phyloP scores from a whole-genome alignment of 768 basidiomycete genomes.

The Pleurotus tuber-regium region DNA sequence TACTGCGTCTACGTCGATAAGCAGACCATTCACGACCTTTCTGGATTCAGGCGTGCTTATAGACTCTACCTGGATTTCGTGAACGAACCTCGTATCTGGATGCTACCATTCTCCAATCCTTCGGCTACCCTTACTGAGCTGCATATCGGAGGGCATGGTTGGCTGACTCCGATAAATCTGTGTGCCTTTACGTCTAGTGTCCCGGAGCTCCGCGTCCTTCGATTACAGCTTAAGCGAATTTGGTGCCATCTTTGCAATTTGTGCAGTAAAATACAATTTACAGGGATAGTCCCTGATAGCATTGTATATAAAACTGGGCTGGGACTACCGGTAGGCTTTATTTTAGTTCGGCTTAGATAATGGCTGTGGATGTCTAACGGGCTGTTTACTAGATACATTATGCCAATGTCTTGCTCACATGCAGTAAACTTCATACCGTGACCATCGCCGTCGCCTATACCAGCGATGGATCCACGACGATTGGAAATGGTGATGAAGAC shows the following conservation, averaged over 20 bases:
- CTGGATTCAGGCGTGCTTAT: neutral
- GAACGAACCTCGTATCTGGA: slow-evolving; percentile 5
- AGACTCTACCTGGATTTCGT: slow-evolving; percentile 2
- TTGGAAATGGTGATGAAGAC: neutral
- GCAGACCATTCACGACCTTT: neutral
- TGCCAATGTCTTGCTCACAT: neutral
- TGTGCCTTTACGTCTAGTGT: neutral
- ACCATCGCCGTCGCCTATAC: slow-evolving; percentile 5
- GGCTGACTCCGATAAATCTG: slow-evolving; percentile 5
- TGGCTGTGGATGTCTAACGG: too few relatives aligned
- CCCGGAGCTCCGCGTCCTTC: neutral
- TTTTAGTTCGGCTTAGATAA: too few relatives aligned
- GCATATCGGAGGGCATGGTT: neutral
- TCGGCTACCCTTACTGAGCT: neutral
- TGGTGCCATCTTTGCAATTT: slow-evolving; percentile 9
- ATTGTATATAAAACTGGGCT: neutral
- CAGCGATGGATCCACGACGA: slow-evolving; percentile 2
- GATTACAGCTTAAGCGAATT: slow-evolving; percentile 2
- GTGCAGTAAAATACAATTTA: slow-evolving; percentile 4
- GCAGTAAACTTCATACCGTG: neutral
- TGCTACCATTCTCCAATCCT: neutral
- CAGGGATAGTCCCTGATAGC: neutral
- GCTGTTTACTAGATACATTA: slow-evolving; percentile 4
- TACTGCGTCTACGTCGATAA: slow-evolving; percentile 5
- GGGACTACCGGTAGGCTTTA: slow-evolving; percentile 3